These are phyloP conservation scores for Coleophoma crateriformis DNA, from an alignment of 2,329 filamentous ascomycete species.

Conservation along the genomic window DNA sequence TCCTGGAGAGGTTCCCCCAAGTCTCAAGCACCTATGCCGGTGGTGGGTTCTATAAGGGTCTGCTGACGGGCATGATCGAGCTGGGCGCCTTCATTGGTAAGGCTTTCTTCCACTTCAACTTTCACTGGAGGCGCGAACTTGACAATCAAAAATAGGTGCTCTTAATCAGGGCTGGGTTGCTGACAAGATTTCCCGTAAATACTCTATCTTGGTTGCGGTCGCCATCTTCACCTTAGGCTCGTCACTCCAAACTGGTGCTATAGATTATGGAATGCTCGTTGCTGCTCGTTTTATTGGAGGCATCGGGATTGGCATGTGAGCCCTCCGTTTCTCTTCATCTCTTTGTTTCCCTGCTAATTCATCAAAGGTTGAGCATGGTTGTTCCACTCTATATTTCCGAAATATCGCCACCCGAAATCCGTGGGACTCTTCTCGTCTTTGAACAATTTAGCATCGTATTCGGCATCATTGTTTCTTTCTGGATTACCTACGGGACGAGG, in stretches of 20 bases:
- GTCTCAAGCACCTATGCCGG: conserved; percentile 27
- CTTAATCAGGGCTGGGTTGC: background rate
- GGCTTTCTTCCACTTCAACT: background rate
- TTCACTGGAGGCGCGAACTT: background rate
- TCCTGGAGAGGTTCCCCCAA: conserved; percentile 26
- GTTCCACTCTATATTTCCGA: conserved; percentile 47
- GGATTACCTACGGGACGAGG: conserved; percentile 35
- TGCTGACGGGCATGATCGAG: conserved; percentile 49
- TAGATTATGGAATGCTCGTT: conserved; percentile 44
- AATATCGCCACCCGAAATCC: conserved; percentile 34
- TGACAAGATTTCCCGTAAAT: conserved; percentile 39
- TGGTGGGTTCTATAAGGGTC: conserved; percentile 7
- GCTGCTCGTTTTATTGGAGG: conserved; percentile 44
- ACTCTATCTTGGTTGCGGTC: conserved; percentile 39
- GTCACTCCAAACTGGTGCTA: conserved; percentile 42
- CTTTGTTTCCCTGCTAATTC: background rate
- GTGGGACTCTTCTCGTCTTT: conserved; percentile 6
- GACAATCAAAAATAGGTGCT: background rate
- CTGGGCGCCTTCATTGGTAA: conserved; percentile 39
- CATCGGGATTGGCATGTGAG: conserved; percentile 44
- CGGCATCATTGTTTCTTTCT: conserved; percentile 36
- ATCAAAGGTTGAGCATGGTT: conserved; percentile 23
- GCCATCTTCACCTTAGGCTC: conserved; percentile 43
- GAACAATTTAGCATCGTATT: conserved; percentile 32
- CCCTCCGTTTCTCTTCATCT: background rate